Conservation (phyloP, 192 early-diverging fungal species). For the Backusella liffmaniae region DNA sequence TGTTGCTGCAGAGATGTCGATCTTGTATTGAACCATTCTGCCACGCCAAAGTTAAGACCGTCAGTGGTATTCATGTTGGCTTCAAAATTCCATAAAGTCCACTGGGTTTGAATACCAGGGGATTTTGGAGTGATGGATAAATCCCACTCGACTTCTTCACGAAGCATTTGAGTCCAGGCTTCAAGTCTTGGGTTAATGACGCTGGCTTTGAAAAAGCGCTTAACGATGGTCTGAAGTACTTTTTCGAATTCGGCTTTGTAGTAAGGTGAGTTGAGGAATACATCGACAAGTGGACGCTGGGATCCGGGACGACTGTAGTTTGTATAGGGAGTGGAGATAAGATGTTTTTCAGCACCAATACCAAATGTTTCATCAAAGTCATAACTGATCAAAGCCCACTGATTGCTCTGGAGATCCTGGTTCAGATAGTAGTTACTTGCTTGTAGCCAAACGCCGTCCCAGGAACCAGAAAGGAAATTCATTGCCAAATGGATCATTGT, state of each 20-base stretch:
- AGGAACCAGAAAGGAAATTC: constrained; percentile 37
- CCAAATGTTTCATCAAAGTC: constrained; percentile 47
- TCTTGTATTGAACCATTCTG: constrained; percentile 22
- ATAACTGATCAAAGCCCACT: constrained; percentile 38
- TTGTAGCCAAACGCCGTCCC: constrained; percentile 36
- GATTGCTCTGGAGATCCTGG: constrained; percentile 29
- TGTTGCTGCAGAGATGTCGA: constrained; percentile 11
- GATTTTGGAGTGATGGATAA: constrained; percentile 18
- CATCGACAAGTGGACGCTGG: constrained; percentile 34
- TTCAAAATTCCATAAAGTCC: constrained; percentile 22
- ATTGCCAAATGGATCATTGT: constrained; percentile 37
- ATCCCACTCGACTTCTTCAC: constrained; percentile 42
- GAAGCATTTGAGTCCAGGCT: constrained; percentile 36
- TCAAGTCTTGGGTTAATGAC: constrained; percentile 36
- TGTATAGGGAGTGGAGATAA: constrained; percentile 27
- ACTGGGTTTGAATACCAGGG: constrained; percentile 19
- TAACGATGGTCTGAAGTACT: constrained; percentile 35
- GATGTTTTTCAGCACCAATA: constrained; percentile 24
- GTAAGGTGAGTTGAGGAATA: constrained; percentile 29
- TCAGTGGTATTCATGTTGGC: constrained; percentile 20
- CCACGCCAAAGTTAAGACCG: constrained; percentile 25
- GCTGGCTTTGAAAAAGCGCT: constrained; percentile 40
- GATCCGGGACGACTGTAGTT: constrained; percentile 31
- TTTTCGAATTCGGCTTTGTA: constrained; percentile 39
- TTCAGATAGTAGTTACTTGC: constrained; percentile 42